Conservation (phyloP, 2,329 filamentous ascomycete genomes). For the Venturiaceae sp. region DNA sequence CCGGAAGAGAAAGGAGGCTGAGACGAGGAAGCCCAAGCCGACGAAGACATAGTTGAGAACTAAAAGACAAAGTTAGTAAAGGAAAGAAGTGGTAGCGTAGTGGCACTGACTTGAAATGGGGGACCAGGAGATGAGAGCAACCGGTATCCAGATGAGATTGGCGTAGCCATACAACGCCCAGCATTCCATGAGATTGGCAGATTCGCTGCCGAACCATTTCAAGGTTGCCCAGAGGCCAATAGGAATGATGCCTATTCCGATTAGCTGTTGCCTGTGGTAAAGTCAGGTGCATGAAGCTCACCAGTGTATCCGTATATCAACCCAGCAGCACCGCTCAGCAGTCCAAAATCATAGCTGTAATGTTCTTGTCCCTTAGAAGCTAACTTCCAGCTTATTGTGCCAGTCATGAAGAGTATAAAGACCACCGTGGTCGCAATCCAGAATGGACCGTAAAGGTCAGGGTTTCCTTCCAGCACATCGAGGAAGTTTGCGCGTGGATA, state of each 20-base stretch:
- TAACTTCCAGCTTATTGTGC: slow-evolving; percentile 88
- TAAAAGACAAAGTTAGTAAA: slow-evolving; percentile 10
- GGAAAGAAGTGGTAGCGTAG: neutral
- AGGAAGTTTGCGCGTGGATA: slow-evolving; percentile 92
- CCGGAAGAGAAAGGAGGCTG: slow-evolving; percentile 27
- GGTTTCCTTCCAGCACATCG: slow-evolving; percentile 92
- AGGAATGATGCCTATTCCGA: slow-evolving; percentile 56
- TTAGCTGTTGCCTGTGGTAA: neutral
- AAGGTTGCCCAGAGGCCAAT: slow-evolving; percentile 77
- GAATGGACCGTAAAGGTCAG: slow-evolving; percentile 91
- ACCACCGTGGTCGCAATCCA: slow-evolving; percentile 99
- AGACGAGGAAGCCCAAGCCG: slow-evolving; percentile 44
- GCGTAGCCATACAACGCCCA: slow-evolving; percentile 93
- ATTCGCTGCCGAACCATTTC: slow-evolving; percentile 92
- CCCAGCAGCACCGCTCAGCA: slow-evolving; percentile 86
- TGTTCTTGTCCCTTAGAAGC: slow-evolving; percentile 55
- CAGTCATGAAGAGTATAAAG: slow-evolving; percentile 87
- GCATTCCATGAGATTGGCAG: slow-evolving; percentile 87
- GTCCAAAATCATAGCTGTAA: slow-evolving; percentile 84
- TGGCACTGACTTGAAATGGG: slow-evolving; percentile 50
- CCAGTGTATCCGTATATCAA: slow-evolving; percentile 89
- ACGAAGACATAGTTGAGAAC: slow-evolving; percentile 92
- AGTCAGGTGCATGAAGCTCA: neutral
- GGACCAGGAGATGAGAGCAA: slow-evolving; percentile 86
- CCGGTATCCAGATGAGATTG: slow-evolving; percentile 94